Conservation (phyloP, 169 alveolate genomes). For the Eimeria mitis region DNA sequence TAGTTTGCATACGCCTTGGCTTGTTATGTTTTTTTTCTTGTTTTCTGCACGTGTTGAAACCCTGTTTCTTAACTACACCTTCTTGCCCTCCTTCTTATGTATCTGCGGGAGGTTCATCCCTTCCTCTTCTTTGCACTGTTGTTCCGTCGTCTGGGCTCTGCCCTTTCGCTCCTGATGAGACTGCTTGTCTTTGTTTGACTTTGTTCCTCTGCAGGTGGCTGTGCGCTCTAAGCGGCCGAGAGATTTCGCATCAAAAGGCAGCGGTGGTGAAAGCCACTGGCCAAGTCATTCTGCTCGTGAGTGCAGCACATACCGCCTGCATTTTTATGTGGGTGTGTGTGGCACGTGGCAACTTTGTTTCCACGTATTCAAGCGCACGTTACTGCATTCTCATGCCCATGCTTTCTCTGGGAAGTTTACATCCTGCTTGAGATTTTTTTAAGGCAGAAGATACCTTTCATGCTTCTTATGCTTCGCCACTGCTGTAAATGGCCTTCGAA, state of each 20-base stretch:
- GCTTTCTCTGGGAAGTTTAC: background rate
- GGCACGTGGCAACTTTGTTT: background rate
- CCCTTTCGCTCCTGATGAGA: background rate
- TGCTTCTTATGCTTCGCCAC: background rate
- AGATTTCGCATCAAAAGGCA: slow-evolving; percentile 75
- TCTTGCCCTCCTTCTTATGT: no score
- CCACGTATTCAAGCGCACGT: background rate
- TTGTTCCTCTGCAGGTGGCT: slow-evolving; percentile 54
- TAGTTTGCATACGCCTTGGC: background rate
- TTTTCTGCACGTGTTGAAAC: background rate
- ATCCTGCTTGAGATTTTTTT: background rate
- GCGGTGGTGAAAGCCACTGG: slow-evolving; percentile 73
- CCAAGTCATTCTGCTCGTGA: slow-evolving; percentile 55
- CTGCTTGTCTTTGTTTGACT: background rate
- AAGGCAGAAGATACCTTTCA: background rate
- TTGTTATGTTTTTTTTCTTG: background rate
- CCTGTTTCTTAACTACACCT: no score
- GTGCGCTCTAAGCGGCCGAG: slow-evolving; percentile 59
- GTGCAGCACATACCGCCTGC: slow-evolving; percentile 1
- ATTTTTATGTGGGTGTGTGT: background rate
- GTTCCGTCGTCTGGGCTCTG: background rate
- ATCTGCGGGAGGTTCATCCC: background rate
- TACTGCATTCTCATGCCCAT: background rate
- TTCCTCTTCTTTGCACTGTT: background rate
- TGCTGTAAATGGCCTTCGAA: background rate